These are phyloP conservation scores for Nicotiana rustica DNA, from an alignment of 305 asterid genomes.

Conservation along the genomic window DNA sequence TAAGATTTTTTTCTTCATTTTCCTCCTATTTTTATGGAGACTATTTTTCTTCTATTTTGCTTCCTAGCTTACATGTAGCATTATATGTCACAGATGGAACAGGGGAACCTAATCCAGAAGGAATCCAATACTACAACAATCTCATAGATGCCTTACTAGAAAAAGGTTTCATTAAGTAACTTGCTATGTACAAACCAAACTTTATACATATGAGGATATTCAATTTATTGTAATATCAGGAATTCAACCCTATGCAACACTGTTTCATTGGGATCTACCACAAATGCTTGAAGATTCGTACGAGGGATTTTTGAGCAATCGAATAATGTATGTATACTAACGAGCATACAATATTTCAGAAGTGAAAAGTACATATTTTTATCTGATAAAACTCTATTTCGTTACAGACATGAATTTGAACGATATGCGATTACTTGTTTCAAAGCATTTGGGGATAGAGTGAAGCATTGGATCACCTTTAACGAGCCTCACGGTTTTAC, in stretches of 20 bases:
- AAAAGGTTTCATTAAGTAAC: slow-evolving; percentile 57
- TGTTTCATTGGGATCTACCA: slow-evolving; percentile 95
- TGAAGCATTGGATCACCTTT: slow-evolving; percentile 84
- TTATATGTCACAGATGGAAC: slow-evolving; percentile 68
- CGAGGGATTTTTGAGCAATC: slow-evolving; percentile 66
- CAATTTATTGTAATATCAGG: slow-evolving; percentile 46
- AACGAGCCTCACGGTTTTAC: slow-evolving; percentile 88
- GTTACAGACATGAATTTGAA: slow-evolving; percentile 69
- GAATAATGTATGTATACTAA: slow-evolving; percentile 59
- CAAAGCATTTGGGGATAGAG: slow-evolving; percentile 79
- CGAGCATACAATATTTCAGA: neutral
- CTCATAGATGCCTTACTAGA: slow-evolving; percentile 69
- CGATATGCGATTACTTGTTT: slow-evolving; percentile 74
- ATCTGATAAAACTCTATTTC: slow-evolving; percentile 8
- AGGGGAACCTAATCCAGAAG: slow-evolving; percentile 74
- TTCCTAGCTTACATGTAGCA: slow-evolving; percentile 21
- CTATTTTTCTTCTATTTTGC: neutral
- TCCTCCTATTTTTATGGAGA: neutral
- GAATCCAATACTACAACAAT: slow-evolving; percentile 76
- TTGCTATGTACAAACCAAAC: neutral
- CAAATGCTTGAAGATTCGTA: slow-evolving; percentile 74
- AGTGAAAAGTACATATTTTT: neutral
- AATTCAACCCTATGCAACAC: slow-evolving; percentile 74
- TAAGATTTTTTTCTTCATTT: slow-evolving; percentile 39
- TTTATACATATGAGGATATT: neutral